Evolutionary conservation across 352 stramenopile species (phyloP), one percentile per base, ranked within the genome.

Genomic region (Globisporangium perplexum): DNA sequence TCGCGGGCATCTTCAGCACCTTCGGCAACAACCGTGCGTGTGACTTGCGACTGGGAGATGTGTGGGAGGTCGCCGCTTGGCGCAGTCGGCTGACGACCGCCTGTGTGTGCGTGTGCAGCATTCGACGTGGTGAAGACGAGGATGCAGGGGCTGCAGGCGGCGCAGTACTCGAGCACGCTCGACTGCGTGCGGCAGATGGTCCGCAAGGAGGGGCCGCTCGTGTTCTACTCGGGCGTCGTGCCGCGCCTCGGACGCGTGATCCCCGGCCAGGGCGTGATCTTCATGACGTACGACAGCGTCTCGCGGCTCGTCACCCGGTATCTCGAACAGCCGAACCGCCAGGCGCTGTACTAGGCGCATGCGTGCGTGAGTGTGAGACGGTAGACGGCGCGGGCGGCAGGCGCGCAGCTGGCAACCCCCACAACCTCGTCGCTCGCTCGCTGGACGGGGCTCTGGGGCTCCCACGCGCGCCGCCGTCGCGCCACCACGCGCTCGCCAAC

Each of bases 191-290:
- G 66, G n/a, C 88, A 95, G 54, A 71, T 97, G 20, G 75, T 93
- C 45, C 57, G 67, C 20, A 66, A 74, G 1, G 91, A 96, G 51
- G 91, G 91, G 0, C 67, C 93, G 3, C 59, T 71, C 12, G 92
- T 88, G 22, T 97, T 98, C 51, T 98, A 98, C 77, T 83, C 86
- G 39, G 95, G 95, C 38, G 75, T 98, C 44, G 69, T 98, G 20
- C 93, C 95, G 54, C 75, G 95, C 17, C 68, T 98, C 24, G 93
- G 91, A 3, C 83, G 95, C 52, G 95, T 98, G 42, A 95, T 98
- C 54, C 95, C 95, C 4, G 95, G 95, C n/a, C 95, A 98, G 67
- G 95, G 95, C 50, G 96, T 98, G 47, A 98, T 98, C 68, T 98
- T 98, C 69, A 98, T 98, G 90, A 90, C 83, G 14, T 94, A 93